Percentiles rank a stretch among this genome's conserved stretches.
phyloP scores from a whole-genome alignment of 73 alveolate species.

The Stentor coeruleus region DNA sequence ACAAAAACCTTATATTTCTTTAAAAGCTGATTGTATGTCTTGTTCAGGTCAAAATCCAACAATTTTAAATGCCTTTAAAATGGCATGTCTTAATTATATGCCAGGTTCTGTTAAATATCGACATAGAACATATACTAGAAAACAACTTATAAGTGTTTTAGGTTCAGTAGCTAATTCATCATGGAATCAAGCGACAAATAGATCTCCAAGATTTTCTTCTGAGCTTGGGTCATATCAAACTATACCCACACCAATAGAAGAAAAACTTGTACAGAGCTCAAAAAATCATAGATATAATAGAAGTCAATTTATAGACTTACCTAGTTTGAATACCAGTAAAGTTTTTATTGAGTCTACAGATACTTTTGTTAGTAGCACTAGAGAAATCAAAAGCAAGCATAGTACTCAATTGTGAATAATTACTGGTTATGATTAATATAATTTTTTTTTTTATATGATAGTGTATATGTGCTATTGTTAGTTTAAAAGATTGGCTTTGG shows the following conservation, averaged over 20 bases:
- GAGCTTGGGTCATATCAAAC: background rate
- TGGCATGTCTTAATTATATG: constrained; percentile 46
- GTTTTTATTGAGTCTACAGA: background rate
- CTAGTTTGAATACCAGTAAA: constrained; percentile 18
- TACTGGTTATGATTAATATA: too few species aligned
- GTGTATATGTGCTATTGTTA: too few species aligned
- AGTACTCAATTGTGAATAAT: too few species aligned
- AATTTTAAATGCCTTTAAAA: constrained; percentile 37
- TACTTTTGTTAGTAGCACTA: background rate
- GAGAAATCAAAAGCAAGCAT: too few species aligned
- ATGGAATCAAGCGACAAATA: background rate
- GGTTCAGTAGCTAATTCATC: background rate
- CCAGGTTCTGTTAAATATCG: constrained; percentile 28
- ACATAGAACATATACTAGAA: constrained; percentile 25
- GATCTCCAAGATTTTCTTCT: background rate
- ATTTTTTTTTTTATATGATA: too few species aligned
- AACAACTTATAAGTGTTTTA: background rate
- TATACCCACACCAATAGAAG: background rate
- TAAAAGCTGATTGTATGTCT: constrained; percentile 42
- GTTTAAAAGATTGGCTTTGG: too few species aligned
- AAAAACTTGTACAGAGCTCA: background rate
- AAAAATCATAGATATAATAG: background rate
- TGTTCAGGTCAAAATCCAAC: constrained; percentile 39
- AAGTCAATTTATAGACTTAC: constrained; percentile 7
- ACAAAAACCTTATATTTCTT: constrained; percentile 17